Conservation (phyloP, 805 yeast genomes). For the Priceomyces castillae region DNA sequence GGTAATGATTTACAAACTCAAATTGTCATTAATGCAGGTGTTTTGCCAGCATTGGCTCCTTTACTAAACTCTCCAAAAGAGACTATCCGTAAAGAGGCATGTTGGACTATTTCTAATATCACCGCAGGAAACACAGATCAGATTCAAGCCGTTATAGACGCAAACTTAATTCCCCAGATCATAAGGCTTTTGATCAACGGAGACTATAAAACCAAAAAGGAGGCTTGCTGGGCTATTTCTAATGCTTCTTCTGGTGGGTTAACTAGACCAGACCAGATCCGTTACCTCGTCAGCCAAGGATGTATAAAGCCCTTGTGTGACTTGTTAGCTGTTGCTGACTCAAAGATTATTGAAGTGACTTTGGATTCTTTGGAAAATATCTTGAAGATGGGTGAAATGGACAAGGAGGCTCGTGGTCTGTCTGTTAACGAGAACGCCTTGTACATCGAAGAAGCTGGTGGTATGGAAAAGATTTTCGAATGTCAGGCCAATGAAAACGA, state of each 20-base stretch:
- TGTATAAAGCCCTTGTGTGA: slow-evolving; percentile 97
- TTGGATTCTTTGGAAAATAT: slow-evolving; percentile 94
- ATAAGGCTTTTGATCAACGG: slow-evolving; percentile 75
- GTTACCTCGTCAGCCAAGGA: slow-evolving; percentile 90
- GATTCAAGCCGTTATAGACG: slow-evolving; percentile 94
- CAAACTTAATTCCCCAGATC: slow-evolving; percentile 88
- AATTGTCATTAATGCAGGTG: slow-evolving; percentile 89
- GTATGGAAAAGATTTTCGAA: slow-evolving; percentile 92
- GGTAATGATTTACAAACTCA: slow-evolving; percentile 97
- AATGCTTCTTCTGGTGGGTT: slow-evolving; percentile 97
- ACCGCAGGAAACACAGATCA: slow-evolving; percentile 97
- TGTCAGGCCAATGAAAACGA: slow-evolving; percentile 92
- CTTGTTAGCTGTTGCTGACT: slow-evolving; percentile 80
- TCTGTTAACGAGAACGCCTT: slow-evolving; percentile 82
- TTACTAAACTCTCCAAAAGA: slow-evolving; percentile 84
- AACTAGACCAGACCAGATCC: slow-evolving; percentile 86
- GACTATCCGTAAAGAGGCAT: slow-evolving; percentile 92
- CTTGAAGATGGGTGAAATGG: slow-evolving; percentile 90
- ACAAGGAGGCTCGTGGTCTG: slow-evolving; percentile 71
- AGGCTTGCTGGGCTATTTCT: slow-evolving; percentile 99
- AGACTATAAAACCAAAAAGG: slow-evolving; percentile 94
- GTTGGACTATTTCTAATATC: slow-evolving; percentile 98
- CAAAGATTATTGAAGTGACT: slow-evolving; percentile 90
- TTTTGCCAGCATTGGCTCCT: slow-evolving; percentile 77
- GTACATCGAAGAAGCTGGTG: slow-evolving; percentile 96